Conservation (phyloP, 768 basidiomycete species). For the Russula brevipes region DNA sequence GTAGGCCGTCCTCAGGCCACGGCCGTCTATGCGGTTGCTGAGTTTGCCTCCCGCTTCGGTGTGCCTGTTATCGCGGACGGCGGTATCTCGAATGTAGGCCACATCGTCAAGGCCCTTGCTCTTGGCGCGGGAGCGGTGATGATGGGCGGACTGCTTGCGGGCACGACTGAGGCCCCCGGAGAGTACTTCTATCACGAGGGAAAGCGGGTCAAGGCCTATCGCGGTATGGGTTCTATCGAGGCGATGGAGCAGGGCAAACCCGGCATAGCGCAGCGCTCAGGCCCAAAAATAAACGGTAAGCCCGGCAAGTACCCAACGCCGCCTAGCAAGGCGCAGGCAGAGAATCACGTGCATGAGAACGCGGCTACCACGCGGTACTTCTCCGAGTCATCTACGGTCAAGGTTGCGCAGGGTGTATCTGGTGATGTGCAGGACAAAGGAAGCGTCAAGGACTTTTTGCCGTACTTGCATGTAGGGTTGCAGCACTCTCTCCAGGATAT, state of each 20-base stretch:
- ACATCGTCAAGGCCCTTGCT: slow-evolving; percentile 93
- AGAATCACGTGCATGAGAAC: slow-evolving; percentile 61
- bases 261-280: slow-evolving; percentile 27
- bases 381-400: slow-evolving; percentile 85
- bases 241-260: slow-evolving; percentile 81
- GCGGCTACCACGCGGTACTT: slow-evolving; percentile 96
- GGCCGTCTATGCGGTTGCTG: slow-evolving; percentile 94
- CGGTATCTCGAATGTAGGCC: slow-evolving; percentile 91
- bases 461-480: slow-evolving; percentile 73
- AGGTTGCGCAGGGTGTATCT: slow-evolving; percentile 95
- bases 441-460: slow-evolving; percentile 86
- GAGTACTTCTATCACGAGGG: slow-evolving; percentile 99
- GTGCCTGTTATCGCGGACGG: slow-evolving; percentile 97
- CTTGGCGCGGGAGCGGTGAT: slow-evolving; percentile 95
- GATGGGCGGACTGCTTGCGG: slow-evolving; percentile 97
- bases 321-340: slow-evolving; percentile 31
- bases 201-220: slow-evolving; percentile 97
- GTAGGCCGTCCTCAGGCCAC: slow-evolving; percentile 97
- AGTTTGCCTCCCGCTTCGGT: slow-evolving; percentile 90
- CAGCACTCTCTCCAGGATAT: slow-evolving; percentile 96
- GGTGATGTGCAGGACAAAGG: slow-evolving; percentile 99
- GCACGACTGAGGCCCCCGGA: slow-evolving; percentile 94
- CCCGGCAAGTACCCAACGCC: slow-evolving; percentile 44
- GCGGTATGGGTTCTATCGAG: slow-evolving; percentile 87
- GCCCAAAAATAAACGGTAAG: slow-evolving; percentile 25